A percentile compares a stretch with the other conserved stretches of the same genome.
These are phyloP conservation scores for Alternaria burnsii DNA, from an alignment of 2,329 filamentous ascomycete species.

Conservation along the genomic window DNA sequence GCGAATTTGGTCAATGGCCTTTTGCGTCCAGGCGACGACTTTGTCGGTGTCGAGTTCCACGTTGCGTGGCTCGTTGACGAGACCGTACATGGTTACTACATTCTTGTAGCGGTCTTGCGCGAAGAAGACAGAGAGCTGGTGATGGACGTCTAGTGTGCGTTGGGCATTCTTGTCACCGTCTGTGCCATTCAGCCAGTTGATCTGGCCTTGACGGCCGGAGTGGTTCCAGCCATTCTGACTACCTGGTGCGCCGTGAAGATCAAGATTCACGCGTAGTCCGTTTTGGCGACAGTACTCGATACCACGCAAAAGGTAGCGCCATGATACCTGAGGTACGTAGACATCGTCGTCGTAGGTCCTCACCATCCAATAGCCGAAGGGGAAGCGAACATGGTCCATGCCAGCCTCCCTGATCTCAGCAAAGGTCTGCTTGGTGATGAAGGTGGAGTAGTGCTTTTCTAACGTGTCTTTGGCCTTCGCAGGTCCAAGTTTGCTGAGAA, in stretches of 20 bases:
- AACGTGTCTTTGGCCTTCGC: conserved; percentile 70
- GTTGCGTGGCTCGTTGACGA: conserved; percentile 95
- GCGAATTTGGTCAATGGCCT: conserved; percentile 76
- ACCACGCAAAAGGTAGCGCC: conserved; percentile 89
- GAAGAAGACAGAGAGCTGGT: conserved; percentile 89
- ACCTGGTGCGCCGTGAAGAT: conserved; percentile 89
- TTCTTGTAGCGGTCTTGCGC: conserved; percentile 92
- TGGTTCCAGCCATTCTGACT: conserved; percentile 99
- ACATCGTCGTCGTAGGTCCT: conserved; percentile 84
- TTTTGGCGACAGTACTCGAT: conserved; percentile 96
- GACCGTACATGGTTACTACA: conserved; percentile 89
- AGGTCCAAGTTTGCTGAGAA: conserved; percentile 74
- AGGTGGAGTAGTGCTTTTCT: conserved; percentile 92
- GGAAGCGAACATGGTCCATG: conserved; percentile 95
- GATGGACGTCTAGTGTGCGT: conserved; percentile 85
- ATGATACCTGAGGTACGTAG: conserved; percentile 85
- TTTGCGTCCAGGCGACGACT: conserved; percentile 81
- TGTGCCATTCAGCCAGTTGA: conserved; percentile 91
- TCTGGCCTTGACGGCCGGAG: conserved; percentile 80
- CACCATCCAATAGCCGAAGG: conserved; percentile 94
- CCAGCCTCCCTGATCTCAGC: conserved; percentile 84
- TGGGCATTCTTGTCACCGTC: conserved; percentile 80
- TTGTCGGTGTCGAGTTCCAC: conserved; percentile 66
- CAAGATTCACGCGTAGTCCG: conserved; percentile 89
- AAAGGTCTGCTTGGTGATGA: conserved; percentile 86